Evolutionary conservation across 2,329 filamentous ascomycete genomes (phyloP), one percentile per base, ranked within the genome.

Genomic region (Beauveria pseudobassiana): DNA sequence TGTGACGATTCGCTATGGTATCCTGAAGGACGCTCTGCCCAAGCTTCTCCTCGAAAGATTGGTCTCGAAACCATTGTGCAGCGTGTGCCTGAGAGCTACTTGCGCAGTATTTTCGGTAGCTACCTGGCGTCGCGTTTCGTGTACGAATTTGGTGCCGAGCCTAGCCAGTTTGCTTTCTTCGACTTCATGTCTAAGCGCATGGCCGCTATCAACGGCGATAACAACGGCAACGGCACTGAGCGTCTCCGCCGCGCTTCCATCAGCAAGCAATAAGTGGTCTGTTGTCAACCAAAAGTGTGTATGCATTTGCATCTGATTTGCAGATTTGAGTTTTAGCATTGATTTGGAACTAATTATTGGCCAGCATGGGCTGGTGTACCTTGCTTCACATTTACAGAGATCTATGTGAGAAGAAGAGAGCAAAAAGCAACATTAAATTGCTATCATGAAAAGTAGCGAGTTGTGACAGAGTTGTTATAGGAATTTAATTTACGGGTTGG

Each of bases 121-220:
- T 97, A 93, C 77, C 82, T 99, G 67, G 93, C 95, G 54, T 96
- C 90, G 71, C 89, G 95, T 49, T 99, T 99, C 74, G 91, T 99
- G 46, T 99, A 99, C 75, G 87, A 96, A 74, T 95, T 93, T 73
- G 95, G 95, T 70, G 93, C 92, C 73, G 88, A 85, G 67, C 93
- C 95, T 5, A 95, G 89, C 79, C 93, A 97, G 71, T 98, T 99
- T 79, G 92, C 93, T 45, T 99, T 99, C 82, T 99, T 96, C 77
- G 91, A 96, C 74, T 99, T 98, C 71, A 88, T 88, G 86, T 85
- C 85, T 24, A 86, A 82, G 76, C 80, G 83, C 66, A 83, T 86
- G 78, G 76, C 80, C n/a, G 75, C 78, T 64, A 76, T 82, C 22
- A 65, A 64, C 14, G 67, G 62, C 9, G 34, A 54, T 3, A 16